phyloP scores from a whole-genome alignment of 805 yeast species.

The Saccharomycopsis fermentans region DNA sequence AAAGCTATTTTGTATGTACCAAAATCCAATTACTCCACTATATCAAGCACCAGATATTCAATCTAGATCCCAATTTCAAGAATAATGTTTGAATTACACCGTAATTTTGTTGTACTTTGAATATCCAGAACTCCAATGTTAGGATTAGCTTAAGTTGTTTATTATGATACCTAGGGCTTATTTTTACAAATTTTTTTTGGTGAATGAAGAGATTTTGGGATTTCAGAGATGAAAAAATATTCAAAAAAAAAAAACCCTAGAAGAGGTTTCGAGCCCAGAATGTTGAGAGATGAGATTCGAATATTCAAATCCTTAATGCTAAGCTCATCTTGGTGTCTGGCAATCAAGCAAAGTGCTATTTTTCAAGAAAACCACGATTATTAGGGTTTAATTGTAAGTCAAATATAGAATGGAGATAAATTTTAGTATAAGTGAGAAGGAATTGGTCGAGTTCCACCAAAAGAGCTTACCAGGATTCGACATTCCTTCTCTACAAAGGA shows the following conservation, averaged over 20 bases:
- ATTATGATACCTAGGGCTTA: background rate
- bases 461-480: background rate
- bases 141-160: background rate
- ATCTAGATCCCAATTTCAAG: no score
- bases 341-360: no score
- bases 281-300: no score
- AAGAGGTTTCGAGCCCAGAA: background rate
- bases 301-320: no score
- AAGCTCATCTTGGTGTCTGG: no score
- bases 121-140: background rate
- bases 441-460: background rate
- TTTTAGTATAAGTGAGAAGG: background rate
- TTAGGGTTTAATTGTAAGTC: background rate
- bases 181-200: background rate
- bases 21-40: slow-evolving; percentile 6
- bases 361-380: no score
- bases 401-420: background rate
- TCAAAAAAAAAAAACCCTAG: background rate
- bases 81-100: no score
- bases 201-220: background rate
- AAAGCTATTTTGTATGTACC: no score
- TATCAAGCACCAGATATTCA: background rate
- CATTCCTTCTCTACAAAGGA: background rate
- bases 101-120: background rate
- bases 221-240: background rate